A percentile compares a stretch with the other conserved stretches of the same genome.
Evolutionary conservation across 2,329 filamentous ascomycete species (phyloP).

Genomic region (Beauveria brongniartii): DNA sequence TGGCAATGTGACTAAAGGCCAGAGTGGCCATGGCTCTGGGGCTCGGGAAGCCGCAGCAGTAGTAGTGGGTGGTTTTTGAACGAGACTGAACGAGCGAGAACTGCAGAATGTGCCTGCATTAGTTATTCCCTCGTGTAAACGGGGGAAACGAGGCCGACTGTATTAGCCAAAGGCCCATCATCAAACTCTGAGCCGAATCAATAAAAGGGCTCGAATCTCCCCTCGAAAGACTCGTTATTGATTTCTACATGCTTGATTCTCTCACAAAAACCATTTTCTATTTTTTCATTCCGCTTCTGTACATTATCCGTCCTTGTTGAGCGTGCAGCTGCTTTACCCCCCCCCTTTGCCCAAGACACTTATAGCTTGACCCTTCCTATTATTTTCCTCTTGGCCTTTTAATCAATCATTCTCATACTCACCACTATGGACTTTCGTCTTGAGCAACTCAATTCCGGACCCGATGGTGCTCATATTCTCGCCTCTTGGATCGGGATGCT

Average conservation of each 20-base stretch:
- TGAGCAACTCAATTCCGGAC: slow-evolving; percentile 18
- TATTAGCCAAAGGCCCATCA: too few species aligned
- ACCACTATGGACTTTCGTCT: slow-evolving; percentile 28
- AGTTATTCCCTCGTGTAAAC: not conserved
- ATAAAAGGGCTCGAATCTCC: too few species aligned
- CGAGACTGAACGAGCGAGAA: not conserved
- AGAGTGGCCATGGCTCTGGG: not conserved
- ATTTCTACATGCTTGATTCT: too few species aligned
- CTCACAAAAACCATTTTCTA: too few species aligned
- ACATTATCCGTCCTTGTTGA: too few species aligned
- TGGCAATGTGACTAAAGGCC: not conserved
- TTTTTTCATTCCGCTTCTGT: too few species aligned
- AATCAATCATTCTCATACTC: not conserved
- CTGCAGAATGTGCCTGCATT: not conserved
- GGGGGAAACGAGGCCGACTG: not conserved
- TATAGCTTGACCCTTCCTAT: too few species aligned
- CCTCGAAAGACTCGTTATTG: too few species aligned
- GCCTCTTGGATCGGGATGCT: not conserved
- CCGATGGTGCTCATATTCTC: not conserved
- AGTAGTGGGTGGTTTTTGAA: not conserved
- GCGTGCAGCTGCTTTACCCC: too few species aligned
- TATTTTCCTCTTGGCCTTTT: too few species aligned
- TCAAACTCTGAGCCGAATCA: too few species aligned
- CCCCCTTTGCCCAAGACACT: too few species aligned
- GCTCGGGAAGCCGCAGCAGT: not conserved